Evolutionary conservation across 2,329 filamentous ascomycete species (phyloP).

Genomic region (Talaromyces sp.): DNA sequence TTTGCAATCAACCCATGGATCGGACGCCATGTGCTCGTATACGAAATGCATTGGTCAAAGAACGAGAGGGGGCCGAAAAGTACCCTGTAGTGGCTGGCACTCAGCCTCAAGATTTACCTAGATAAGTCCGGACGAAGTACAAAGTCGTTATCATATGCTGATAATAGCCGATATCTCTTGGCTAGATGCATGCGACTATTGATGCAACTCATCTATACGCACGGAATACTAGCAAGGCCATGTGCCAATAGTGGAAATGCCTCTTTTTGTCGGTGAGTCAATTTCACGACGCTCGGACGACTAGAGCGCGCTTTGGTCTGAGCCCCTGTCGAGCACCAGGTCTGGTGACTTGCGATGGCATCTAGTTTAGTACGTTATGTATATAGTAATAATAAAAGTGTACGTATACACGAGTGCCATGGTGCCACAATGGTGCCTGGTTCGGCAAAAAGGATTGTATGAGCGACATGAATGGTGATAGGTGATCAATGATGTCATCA

Average conservation of each 20-base stretch:
- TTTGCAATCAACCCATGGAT: not conserved
- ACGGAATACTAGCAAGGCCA: not conserved
- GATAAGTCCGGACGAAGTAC: not conserved
- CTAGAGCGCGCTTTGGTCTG: not conserved
- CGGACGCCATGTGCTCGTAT: not conserved
- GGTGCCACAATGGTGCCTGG: not conserved
- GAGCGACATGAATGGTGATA: not conserved
- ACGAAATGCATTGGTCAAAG: not conserved
- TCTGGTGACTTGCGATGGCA: not conserved
- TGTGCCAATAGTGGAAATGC: not conserved
- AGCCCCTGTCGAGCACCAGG: not conserved
- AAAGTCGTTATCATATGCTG: not conserved
- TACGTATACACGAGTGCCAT: not conserved
- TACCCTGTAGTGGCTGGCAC: not conserved
- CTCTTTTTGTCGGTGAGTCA: not conserved
- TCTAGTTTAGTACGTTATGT: not conserved
- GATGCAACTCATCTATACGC: not conserved
- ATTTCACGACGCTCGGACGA: not conserved
- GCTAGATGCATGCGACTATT: not conserved
- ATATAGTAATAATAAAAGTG: too few species aligned
- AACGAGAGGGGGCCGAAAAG: not conserved
- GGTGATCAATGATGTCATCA: not conserved
- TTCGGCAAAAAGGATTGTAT: not conserved
- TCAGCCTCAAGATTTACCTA: not conserved
- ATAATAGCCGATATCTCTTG: not conserved